Evolutionary conservation across 139 green algal species (phyloP), one percentile per base, ranked within the genome.

Genomic region (Eudorina sp.): DNA sequence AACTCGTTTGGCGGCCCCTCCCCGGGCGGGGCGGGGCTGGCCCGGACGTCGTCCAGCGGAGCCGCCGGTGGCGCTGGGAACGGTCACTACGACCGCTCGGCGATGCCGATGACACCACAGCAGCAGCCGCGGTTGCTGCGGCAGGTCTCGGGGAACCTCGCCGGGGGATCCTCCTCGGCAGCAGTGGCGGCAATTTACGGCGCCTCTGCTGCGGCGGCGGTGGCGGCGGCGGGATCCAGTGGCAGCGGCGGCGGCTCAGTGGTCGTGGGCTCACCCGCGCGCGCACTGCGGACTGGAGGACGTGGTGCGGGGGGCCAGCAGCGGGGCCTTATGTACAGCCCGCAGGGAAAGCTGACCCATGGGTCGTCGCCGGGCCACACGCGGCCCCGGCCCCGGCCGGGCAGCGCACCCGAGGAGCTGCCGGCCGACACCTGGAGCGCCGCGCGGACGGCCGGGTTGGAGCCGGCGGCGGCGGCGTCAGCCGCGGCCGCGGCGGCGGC

Each of bases 371-470:
- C 19, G 4, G n/a, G 6, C 5, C 46, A 53, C 5, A 4, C 36
- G n/a, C 27, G 53, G 34, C 40, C 51, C 40, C 16, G 80, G 80
- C 80, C 80, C 40, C 16, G 80, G 80, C 80, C 80, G 0, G 80
- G 80, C 45, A 88, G 82, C 45, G 82, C 82, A 8, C 82, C 82
- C 3, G 64, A 88, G 27, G 82, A 74, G 40, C 16, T 55, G 34
- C 1, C 34, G 2, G 29, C 40, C 0, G 66, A 46, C 16, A 4
- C 62, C 8, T 31, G 3, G 13, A 31, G 23, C 7, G 55, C 31
- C 4, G 48, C 31, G 53, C 19, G 36, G 16, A 5, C 5, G 25
- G 29, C 14, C 36, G 45, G 82, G 31, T 0, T 40, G 48, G 40
- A 23, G 6, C 31, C 5, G 1, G 43, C 41, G 14, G 8, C 27